Conservation (phyloP, 345 rosid species). For the Aquilaria sinensis region DNA sequence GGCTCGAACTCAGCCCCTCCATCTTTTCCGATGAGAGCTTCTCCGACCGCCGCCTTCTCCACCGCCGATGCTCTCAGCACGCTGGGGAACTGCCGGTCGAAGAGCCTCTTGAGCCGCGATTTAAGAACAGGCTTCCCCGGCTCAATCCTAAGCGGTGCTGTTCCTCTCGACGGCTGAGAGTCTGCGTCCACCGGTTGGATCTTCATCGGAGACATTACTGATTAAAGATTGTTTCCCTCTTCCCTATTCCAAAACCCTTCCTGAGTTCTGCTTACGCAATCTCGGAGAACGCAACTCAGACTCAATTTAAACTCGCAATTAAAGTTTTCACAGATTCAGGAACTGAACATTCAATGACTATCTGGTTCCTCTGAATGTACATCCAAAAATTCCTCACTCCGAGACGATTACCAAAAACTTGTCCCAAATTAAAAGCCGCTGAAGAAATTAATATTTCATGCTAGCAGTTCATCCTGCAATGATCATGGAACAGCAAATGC, state of each 20-base stretch:
- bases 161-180: constrained; percentile 21
- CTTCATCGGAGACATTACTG: constrained; percentile 44
- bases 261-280: constrained; percentile 5
- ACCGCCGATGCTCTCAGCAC: constrained; percentile 37
- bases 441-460: background rate
- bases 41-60: constrained; percentile 37
- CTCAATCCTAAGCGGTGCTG: constrained; percentile 28
- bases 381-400: constrained; percentile 11
- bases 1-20: constrained; percentile 73
- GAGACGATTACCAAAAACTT: background rate
- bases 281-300: constrained; percentile 5
- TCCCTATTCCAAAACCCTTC: constrained; percentile 1
- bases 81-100: constrained; percentile 59
- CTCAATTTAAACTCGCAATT: background rate
- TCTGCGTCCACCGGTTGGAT: constrained; percentile 62
- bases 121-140: constrained; percentile 51
- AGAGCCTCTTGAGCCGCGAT: constrained; percentile 60
- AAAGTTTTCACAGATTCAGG: constrained; percentile 2
- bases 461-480: constrained; percentile 1
- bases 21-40: constrained; percentile 32
- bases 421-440: background rate
- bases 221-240: background rate
- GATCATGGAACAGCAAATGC: constrained; percentile 11
- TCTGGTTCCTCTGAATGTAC: constrained; percentile 12
- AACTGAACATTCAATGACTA: constrained; percentile 2